Percentiles rank a stretch among this genome's conserved stretches.
These are phyloP conservation scores for Pleurotus giganteus DNA, from an alignment of 768 basidiomycete species.

Conservation along the genomic window DNA sequence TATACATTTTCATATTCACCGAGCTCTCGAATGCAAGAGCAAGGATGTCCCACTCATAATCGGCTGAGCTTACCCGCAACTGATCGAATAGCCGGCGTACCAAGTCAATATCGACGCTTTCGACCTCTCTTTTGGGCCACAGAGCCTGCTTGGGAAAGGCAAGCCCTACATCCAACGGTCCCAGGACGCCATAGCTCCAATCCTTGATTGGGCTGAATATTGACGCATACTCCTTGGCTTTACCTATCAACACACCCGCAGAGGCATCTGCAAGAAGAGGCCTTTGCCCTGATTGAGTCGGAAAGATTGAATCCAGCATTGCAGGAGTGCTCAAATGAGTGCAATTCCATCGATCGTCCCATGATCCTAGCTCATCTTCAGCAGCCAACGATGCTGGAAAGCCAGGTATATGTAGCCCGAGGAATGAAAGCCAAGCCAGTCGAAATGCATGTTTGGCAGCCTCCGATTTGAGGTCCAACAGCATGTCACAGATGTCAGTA, in stretches of 20 bases:
- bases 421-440: slow-evolving; percentile 64
- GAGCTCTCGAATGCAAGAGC: slow-evolving; percentile 68
- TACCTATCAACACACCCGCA: slow-evolving; percentile 66
- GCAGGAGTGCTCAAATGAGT: slow-evolving; percentile 42
- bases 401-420: slow-evolving; percentile 74
- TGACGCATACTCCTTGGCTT: slow-evolving; percentile 57
- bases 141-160: slow-evolving; percentile 25
- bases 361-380: slow-evolving; percentile 25
- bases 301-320: slow-evolving; percentile 54
- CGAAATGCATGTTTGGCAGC: slow-evolving; percentile 58
- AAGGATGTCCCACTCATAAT: slow-evolving; percentile 65
- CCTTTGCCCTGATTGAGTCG: slow-evolving; percentile 28
- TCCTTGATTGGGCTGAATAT: slow-evolving; percentile 68
- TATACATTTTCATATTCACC: slow-evolving; percentile 54
- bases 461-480: slow-evolving; percentile 45
- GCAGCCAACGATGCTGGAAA: slow-evolving; percentile 42
- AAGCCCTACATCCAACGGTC: slow-evolving; percentile 46
- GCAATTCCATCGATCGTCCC: slow-evolving; percentile 71
- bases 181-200: slow-evolving; percentile 57
- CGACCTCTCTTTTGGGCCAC: slow-evolving; percentile 47
- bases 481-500: slow-evolving; percentile 60
- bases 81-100: slow-evolving; percentile 60
- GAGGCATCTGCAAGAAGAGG: slow-evolving; percentile 54
- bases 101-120: slow-evolving; percentile 45
- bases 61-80: slow-evolving; percentile 44